Base-by-base conservation (phyloP, 2,329 filamentous ascomycete genomes). In the Beauveria pseudobassiana region DNA sequence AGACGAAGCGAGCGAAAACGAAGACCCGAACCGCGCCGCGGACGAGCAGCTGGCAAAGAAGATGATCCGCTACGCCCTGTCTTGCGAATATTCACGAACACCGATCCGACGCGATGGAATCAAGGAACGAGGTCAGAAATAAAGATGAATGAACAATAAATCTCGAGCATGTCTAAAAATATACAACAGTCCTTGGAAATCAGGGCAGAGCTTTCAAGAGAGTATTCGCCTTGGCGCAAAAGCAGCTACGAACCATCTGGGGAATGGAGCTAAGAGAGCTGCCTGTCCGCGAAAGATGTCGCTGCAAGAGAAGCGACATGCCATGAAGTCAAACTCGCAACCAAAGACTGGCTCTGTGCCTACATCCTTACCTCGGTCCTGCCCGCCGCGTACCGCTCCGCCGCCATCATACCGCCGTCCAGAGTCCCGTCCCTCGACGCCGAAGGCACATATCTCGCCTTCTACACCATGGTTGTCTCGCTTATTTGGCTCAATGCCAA, bases 261-360 rank as follows among this genome's bases (percentile, higher is more conserved):
- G 95, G 95, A n/a, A 96, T 98, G 92, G 83, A 93, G 72, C 83
- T 99, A 80, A 81, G 85, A 4, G 93, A 97, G 75, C 79, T 98
- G 55, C 92, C 95, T 0, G 79, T 83, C 1, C 84, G 83, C 69
- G 93, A 97, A 96, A 92, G 73, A 82, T 90, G 54, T 91, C 91
- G 0, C 75, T 96, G 40, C 86, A 86, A 63, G 90, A 96, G 65
- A 84, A 84, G 71, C 85, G 91, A 68, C 87, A 89, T 80, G 89
- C 88, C 87, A 76, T 64, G 76, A 76, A 72, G 60, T 72, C 78
- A 12, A 80, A 80, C 63, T 75, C 75, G 8, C 75, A 85, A 61
- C 81, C 80, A 18, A 83, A 82, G 42, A 76, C 80, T 14, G 79
- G 81, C 18, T 87, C 85, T 14, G 89, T 68, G 80, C 86, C 46